These are phyloP conservation scores for Stenogyne calaminthoides DNA, from an alignment of 305 asterid genomes.

Conservation along the genomic window DNA sequence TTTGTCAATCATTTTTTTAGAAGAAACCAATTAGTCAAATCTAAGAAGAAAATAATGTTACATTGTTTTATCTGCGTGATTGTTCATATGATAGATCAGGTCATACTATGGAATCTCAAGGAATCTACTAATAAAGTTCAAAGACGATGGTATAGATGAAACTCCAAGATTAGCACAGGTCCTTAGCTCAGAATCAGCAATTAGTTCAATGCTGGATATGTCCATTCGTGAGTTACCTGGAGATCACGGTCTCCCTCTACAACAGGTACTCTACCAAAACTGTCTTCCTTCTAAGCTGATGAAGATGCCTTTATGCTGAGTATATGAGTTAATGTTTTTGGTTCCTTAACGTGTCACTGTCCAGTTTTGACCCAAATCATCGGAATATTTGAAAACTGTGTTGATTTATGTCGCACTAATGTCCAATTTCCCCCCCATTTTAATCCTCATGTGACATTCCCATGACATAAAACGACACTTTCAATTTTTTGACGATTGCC, in stretches of 20 bases:
- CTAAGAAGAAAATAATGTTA: background rate
- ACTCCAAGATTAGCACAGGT: slow-evolving; percentile 82
- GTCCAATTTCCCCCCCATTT: no score
- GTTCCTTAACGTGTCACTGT: no score
- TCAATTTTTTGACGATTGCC: no score
- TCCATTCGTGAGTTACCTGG: slow-evolving; percentile 87
- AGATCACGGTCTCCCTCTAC: slow-evolving; percentile 91
- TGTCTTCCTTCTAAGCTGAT: slow-evolving; percentile 1
- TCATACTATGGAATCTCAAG: slow-evolving; percentile 89
- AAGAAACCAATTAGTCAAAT: no score
- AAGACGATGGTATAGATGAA: slow-evolving; percentile 89
- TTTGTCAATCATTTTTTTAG: no score
- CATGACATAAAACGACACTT: no score
- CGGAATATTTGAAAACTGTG: no score
- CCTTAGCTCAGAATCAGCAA: slow-evolving; percentile 87
- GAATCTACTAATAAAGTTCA: slow-evolving; percentile 86
- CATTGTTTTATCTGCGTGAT: slow-evolving; percentile 12
- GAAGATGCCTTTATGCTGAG: background rate
- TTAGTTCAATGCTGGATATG: slow-evolving; percentile 94
- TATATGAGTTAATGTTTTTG: no score
- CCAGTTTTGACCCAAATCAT: no score
- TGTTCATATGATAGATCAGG: slow-evolving; percentile 62
- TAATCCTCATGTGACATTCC: no score
- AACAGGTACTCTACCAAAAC: slow-evolving; percentile 58
- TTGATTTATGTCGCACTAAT: no score